Evolutionary conservation across 257 asterid species (phyloP), one percentile per base, ranked within the genome.

Genomic region (Eucommia ulmoides): DNA sequence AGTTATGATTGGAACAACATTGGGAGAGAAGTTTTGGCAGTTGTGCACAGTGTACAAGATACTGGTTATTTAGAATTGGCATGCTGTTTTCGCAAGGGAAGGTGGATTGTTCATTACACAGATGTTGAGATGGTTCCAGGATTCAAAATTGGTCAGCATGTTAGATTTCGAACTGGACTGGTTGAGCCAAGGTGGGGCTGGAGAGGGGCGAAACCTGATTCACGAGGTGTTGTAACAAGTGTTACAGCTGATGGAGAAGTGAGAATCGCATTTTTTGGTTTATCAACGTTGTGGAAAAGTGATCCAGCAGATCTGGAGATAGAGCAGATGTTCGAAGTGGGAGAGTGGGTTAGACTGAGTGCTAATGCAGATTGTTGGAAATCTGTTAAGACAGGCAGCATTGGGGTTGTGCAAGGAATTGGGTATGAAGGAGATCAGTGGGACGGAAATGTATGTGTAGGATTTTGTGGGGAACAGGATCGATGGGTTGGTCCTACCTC

Each of bases 161-260:
- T 91, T 52, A 79, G 66, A 60, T 91, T 91, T 53, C 81, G 87
- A 38, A 56, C 46, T 54, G 96, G 93, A 29, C 61, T 86, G 24
- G 68, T 60, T 51, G 98, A 91, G 65, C 98, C 98, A 24, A 67
- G 96, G 61, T 91, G 98, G 98, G 96, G 98, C 48, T 91, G 98
- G 98, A 75, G 96, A 77, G 94, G 96, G 21, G 70, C 93, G 20
- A 73, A 59, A 45, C 60, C 71, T 20, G 65, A 75, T 67, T 80
- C 93, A 44, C 83, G 75, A 24, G 98, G 98, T 41, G 83, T 86
- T 52, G 66, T 86, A 53, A 73, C 85, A 49, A 59, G 73, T 23
- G 84, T 82, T 54, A 80, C 77, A 66, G 93, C 89, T 20, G 83
- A 81, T 61, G 95, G 98, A 49, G 98, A 91, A 74, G 88, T 86